phyloP scores from a whole-genome alignment of 257 asterid species.

The Penstemon barbatus region DNA sequence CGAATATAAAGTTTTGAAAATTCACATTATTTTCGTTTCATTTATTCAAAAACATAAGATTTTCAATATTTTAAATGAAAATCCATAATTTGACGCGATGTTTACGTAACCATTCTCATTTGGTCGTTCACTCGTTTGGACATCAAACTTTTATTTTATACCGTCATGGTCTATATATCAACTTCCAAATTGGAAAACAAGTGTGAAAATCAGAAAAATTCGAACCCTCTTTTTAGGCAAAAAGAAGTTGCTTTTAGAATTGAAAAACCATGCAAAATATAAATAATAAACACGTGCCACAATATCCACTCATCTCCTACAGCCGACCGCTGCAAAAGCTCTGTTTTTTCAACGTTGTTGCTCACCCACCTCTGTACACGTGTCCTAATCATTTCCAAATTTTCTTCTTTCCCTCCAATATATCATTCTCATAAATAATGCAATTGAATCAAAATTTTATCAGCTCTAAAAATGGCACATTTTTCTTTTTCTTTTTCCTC shows the following conservation, averaged over 20 bases:
- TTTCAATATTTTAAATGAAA: no score
- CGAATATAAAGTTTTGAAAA: no score
- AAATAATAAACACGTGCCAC: constrained; percentile 42
- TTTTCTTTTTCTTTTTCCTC: constrained; percentile 23
- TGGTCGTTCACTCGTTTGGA: neutral
- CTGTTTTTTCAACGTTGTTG: constrained; percentile 64
- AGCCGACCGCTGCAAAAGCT: constrained; percentile 46
- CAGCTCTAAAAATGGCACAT: constrained; percentile 23
- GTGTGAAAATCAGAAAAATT: constrained; percentile 31
- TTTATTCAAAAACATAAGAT: no score
- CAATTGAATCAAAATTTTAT: constrained; percentile 21
- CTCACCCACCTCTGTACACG: constrained; percentile 73
- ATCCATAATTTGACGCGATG: no score
- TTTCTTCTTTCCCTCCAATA: constrained; percentile 33
- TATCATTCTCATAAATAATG: constrained; percentile 32
- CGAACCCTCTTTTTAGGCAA: neutral
- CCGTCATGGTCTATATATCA: neutral
- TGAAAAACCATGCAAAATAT: constrained; percentile 24
- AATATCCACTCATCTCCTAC: constrained; percentile 28
- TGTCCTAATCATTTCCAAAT: constrained; percentile 41
- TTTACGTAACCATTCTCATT: neutral
- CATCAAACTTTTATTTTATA: no score
- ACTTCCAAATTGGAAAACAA: neutral
- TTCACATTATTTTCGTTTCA: no score
- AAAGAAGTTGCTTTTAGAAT: neutral